Conservation (phyloP, 192 early-diverging fungal genomes). For the Chytriomyces sp. region DNA sequence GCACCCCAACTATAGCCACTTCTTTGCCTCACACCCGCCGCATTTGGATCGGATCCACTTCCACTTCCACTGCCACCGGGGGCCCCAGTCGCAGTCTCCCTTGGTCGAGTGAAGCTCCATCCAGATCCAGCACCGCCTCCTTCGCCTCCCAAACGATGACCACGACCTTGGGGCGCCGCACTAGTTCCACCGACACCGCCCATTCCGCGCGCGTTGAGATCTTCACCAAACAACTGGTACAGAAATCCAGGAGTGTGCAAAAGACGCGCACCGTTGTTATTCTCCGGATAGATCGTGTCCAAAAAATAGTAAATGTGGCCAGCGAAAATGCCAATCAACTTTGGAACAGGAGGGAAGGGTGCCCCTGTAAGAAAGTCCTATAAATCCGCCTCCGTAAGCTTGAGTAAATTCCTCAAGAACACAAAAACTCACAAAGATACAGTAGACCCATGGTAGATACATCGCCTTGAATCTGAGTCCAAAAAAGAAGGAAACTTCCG, state of each 20-base stretch:
- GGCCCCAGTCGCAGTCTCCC: not conserved
- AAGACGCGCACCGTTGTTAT: conserved; percentile 59
- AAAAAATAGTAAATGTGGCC: conserved; percentile 79
- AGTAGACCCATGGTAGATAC: conserved; percentile 77
- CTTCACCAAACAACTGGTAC: conserved; percentile 26
- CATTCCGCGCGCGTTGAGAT: conserved; percentile 14
- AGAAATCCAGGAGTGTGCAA: conserved; percentile 66
- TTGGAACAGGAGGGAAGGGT: conserved; percentile 44
- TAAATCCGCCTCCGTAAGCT: no score
- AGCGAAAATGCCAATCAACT: conserved; percentile 67
- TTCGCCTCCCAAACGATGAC: conserved; percentile 9
- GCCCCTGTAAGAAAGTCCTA: conserved; percentile 56
- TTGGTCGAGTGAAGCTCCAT: conserved; percentile 3
- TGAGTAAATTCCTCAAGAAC: not conserved
- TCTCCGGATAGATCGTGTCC: conserved; percentile 64
- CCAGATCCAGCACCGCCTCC: not conserved
- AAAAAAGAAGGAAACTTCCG: conserved; percentile 70
- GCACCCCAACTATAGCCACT: conserved; percentile 18
- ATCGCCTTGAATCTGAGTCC: conserved; percentile 71
- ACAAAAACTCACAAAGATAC: conserved; percentile 44
- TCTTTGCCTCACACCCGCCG: conserved; percentile 15
- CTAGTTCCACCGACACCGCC: conserved; percentile 18
- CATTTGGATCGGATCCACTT: not conserved
- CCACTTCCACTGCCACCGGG: not conserved
- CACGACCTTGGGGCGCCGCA: not conserved